A percentile compares a stretch with the other conserved stretches of the same genome.
Conservation (phyloP, 768 basidiomycete species). For the Hericium coralloides region DNA sequence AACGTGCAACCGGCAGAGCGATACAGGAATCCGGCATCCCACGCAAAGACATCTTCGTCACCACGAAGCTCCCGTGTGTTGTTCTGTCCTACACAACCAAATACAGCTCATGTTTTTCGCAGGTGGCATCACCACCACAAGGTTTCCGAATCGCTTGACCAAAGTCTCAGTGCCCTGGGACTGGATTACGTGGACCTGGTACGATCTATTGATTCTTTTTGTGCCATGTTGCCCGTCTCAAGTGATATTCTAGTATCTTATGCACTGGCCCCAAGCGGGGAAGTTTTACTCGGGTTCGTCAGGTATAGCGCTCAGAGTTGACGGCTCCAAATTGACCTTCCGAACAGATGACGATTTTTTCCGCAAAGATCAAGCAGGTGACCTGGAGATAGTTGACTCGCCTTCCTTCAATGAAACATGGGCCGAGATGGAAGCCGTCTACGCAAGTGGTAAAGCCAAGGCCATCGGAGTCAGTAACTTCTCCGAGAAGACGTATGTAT, state of each 20-base stretch:
- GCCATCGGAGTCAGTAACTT: conserved; percentile 74
- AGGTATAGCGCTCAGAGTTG: neutral
- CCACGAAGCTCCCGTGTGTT: neutral
- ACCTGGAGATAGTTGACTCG: neutral
- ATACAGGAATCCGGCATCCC: neutral
- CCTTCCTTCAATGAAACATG: neutral
- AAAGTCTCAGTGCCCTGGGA: neutral
- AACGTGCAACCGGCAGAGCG: neutral
- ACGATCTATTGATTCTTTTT: neutral
- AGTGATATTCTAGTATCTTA: neutral
- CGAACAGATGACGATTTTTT: neutral
- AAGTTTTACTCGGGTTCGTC: neutral
- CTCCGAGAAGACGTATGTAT: conserved; percentile 39
- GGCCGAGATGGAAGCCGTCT: neutral
- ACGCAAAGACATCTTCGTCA: neutral
- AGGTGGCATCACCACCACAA: neutral
- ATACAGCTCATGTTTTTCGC: neutral
- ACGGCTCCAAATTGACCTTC: neutral
- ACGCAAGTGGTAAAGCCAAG: conserved; percentile 45
- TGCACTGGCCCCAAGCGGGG: neutral
- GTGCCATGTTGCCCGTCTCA: too few species aligned
- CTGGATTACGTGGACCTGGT: neutral
- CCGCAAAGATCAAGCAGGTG: neutral
- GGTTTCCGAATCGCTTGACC: neutral
- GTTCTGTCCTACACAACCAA: neutral